Percentiles rank a stretch among this genome's conserved stretches.
These are phyloP conservation scores for Podaxis carcinomalis DNA, from an alignment of 768 basidiomycete genomes.

Conservation along the genomic window DNA sequence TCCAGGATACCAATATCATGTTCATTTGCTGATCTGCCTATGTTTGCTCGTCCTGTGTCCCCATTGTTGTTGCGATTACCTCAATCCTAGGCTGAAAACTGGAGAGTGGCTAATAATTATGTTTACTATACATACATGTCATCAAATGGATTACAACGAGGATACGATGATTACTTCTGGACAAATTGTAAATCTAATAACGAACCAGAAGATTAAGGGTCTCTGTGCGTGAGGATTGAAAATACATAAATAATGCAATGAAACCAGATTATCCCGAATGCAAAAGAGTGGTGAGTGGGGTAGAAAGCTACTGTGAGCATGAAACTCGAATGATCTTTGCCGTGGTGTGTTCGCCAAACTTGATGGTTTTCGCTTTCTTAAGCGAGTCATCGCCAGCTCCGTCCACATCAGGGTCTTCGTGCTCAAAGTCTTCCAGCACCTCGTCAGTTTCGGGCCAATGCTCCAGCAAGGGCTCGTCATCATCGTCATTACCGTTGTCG, in stretches of 20 bases:
- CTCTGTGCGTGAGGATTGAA: background rate
- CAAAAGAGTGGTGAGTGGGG: too few relatives aligned
- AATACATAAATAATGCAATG: too few relatives aligned
- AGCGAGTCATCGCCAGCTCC: slow-evolving; percentile 15
- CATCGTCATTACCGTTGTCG: too few relatives aligned
- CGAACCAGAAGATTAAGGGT: background rate
- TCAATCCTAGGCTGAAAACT: background rate
- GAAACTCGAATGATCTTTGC: slow-evolving; percentile 51
- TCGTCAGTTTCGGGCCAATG: too few relatives aligned
- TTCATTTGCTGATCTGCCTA: slow-evolving; percentile 22
- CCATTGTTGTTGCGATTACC: background rate
- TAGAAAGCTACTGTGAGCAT: slow-evolving; percentile 26
- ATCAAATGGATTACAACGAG: background rate
- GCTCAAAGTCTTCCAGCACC: too few relatives aligned
- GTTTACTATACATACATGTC: background rate
- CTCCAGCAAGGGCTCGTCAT: too few relatives aligned
- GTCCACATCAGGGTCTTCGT: slow-evolving; percentile 14
- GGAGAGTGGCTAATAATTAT: background rate
- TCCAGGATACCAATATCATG: slow-evolving; percentile 25
- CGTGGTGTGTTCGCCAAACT: slow-evolving; percentile 52
- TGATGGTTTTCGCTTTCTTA: slow-evolving; percentile 27
- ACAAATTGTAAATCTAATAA: background rate
- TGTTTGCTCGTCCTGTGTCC: background rate
- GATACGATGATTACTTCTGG: background rate
- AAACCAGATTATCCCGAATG: too few relatives aligned